A percentile compares a stretch with the other conserved stretches of the same genome.
phyloP scores from a whole-genome alignment of 257 asterid genomes.

The Petunia axillaris region DNA sequence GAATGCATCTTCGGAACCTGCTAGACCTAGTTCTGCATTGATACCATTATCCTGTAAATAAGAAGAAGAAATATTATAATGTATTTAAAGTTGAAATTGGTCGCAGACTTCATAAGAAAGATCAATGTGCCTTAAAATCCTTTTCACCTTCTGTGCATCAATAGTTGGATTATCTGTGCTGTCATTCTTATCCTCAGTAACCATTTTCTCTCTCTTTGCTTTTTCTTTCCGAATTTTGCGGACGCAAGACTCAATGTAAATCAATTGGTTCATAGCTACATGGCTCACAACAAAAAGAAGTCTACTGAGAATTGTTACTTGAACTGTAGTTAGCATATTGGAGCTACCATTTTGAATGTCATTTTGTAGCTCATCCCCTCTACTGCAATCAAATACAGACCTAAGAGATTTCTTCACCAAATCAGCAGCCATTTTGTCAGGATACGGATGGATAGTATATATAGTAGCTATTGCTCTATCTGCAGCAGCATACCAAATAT shows the following conservation, averaged over 20 bases:
- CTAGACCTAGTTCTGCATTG: constrained; percentile 86
- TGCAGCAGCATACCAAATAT: constrained; percentile 89
- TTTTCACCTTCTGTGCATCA: constrained; percentile 60
- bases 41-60: constrained; percentile 64
- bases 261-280: constrained; percentile 92
- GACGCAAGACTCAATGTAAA: constrained; percentile 70
- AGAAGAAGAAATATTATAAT: constrained; percentile 25
- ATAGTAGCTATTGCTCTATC: constrained; percentile 84
- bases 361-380: constrained; percentile 51
- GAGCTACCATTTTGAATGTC: constrained; percentile 44
- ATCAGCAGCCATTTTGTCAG: constrained; percentile 71
- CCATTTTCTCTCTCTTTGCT: constrained; percentile 67
- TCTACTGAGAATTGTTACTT: constrained; percentile 72
- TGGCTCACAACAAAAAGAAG: constrained; percentile 73
- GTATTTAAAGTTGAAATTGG: constrained; percentile 27
- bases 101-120: constrained; percentile 26
- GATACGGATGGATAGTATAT: constrained; percentile 83
- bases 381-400: constrained; percentile 56
- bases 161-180: constrained; percentile 35
- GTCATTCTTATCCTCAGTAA: constrained; percentile 49
- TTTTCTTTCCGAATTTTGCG: constrained; percentile 81
- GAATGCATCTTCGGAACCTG: constrained; percentile 90
- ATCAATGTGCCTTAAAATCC: constrained; percentile 21
- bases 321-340: constrained; percentile 53
- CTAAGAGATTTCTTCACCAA: constrained; percentile 76